Evolutionary conservation across 805 yeast species (phyloP).

Genomic region (Yarrowia osloensis): DNA sequence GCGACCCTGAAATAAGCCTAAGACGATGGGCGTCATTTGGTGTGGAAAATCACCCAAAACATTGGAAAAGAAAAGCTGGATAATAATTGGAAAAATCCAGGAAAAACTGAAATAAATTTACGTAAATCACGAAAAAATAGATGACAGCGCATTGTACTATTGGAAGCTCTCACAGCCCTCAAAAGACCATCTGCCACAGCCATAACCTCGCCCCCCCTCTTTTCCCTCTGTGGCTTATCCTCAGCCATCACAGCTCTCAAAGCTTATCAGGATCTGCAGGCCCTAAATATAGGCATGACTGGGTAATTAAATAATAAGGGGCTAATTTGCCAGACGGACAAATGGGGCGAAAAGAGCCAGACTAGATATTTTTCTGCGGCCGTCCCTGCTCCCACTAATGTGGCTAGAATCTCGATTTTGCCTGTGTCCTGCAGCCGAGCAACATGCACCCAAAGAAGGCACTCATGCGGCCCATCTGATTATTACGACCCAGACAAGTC

Average conservation of each 20-base stretch:
- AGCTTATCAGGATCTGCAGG: constrained; percentile 18
- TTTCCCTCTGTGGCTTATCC: constrained; percentile 6
- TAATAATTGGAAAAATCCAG: background rate
- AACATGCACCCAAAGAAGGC: background rate
- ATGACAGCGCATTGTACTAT: too few species aligned
- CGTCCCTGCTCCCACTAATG: background rate
- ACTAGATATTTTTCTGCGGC: background rate
- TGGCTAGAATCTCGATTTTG: background rate
- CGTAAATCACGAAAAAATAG: background rate
- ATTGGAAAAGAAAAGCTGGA: too few species aligned
- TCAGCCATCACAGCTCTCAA: background rate
- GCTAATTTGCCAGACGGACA: too few species aligned
- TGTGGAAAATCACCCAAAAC: too few species aligned
- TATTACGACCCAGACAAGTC: background rate
- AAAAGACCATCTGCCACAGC: too few species aligned
- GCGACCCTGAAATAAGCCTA: too few species aligned
- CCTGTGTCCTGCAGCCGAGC: background rate
- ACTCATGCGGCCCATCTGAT: background rate
- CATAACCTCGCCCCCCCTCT: background rate
- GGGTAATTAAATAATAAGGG: too few species aligned
- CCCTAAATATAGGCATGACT: background rate
- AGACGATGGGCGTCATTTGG: too few species aligned
- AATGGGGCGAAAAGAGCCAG: background rate
- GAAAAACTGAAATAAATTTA: background rate
- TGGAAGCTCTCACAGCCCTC: too few species aligned